phyloP scores from a whole-genome alignment of 495 filamentous ascomycete species.

The Hypoxylon rickii region DNA sequence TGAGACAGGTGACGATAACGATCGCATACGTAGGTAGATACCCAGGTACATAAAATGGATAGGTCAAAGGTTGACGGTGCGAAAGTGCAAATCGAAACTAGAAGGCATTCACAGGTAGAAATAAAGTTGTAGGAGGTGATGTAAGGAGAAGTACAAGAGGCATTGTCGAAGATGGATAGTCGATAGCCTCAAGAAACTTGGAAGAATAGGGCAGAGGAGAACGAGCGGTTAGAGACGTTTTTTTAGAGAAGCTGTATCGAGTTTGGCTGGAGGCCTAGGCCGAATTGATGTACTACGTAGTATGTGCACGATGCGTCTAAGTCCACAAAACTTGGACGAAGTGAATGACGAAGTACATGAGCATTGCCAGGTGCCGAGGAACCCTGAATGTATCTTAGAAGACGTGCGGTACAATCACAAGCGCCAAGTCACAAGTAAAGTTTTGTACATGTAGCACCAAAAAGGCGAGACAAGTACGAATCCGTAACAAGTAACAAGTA shows the following conservation, averaged over 20 bases:
- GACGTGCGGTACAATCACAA: too few species aligned
- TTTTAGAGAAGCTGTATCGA: conserved; percentile 20
- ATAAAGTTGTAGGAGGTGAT: conserved; percentile 1
- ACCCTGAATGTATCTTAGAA: too few species aligned
- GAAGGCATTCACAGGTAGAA: conserved; percentile 8
- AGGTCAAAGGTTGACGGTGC: conserved; percentile 5
- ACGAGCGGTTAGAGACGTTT: conserved; percentile 15
- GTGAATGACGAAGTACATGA: conserved; percentile 4
- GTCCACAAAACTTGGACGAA: conserved; percentile 6
- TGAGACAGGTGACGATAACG: conserved; percentile 2
- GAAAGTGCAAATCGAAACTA: conserved; percentile 8
- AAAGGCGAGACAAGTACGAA: too few species aligned
- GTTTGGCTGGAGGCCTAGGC: conserved; percentile 18
- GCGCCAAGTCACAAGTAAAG: too few species aligned
- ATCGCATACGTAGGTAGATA: neutral
- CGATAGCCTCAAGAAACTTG: conserved; percentile 9
- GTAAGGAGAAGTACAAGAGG: conserved; percentile 6
- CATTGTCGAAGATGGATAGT: conserved; percentile 17
- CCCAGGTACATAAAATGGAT: neutral
- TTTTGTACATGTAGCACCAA: too few species aligned
- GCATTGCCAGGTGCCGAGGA: too few species aligned
- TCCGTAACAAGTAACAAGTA: conserved; percentile 15
- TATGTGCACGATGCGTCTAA: conserved; percentile 22
- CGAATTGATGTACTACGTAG: conserved; percentile 3
- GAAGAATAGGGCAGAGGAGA: conserved; percentile 14